Evolutionary conservation across 108 stramenopile genomes (phyloP), one percentile per base, ranked within the genome.

Genomic region (Craspedostauros australis): DNA sequence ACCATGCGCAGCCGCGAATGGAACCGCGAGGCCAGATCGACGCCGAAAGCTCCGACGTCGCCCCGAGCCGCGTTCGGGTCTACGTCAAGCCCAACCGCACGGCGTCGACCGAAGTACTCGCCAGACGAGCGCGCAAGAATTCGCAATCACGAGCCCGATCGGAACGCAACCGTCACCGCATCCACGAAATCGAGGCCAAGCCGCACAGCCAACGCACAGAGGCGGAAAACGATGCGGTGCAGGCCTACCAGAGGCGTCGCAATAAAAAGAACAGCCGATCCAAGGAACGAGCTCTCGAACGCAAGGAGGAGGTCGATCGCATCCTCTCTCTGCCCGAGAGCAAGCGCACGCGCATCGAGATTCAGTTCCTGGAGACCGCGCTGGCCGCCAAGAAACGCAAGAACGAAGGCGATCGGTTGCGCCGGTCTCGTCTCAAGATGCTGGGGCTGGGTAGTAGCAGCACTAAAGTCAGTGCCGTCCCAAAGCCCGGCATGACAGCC

Each of bases 401-500:
- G 64, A 85, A 80, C 50, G 77, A 80, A 60, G 77, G 74, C 18
- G 65, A 66, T 58, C 66, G 78, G 24, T 46, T 75, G 60, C 54
- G 78, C 21, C 73, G 78, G 43, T 57, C 45, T 11, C 39, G 64
- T 33, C 44, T 72, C 42, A 79, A 79, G 41, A 39, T 38, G 28
- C 41, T 73, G 63, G 76, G 76, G 1, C 40, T 71, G 55, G 11
- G 19, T 16, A 24, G 21, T 3, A 60, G 39, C 34, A 36, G 34
- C 34, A 36, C 12, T 12, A 11, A 36, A 36, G 12, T 11, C 23
- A 28, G 39, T 5, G 38, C 15, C 5, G 9, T 45, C 14, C 38
- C 25, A 12, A 48, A 38, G 27, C 62, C 62, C 5, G 50, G 62
- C 3, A 26, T 63, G 3, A 5, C 52, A 7, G 62, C 53, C 9